Base-by-base conservation (phyloP, 2,329 filamentous ascomycete species). In the Paecilomyces formosus region DNA sequence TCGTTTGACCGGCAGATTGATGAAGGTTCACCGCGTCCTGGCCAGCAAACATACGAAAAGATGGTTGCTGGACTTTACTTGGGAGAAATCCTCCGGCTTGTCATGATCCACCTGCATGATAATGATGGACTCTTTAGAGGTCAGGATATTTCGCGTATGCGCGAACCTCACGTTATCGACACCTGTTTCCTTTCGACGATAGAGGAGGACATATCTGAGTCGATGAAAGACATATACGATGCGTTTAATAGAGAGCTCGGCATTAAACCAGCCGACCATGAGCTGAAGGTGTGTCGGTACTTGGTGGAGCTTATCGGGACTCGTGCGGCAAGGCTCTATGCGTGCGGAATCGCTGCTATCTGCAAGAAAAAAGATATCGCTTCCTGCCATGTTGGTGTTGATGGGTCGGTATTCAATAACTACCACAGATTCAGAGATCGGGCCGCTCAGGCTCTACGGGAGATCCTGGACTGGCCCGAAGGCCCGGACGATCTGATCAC, bases 351-450 rank as follows among this genome's bases (percentile, higher is more conserved):
- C 59, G 91, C 93, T n/a, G 94, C 92, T 58, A 95, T 97, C 69
- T 90, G 88, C 82, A 95, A 88, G 80, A 97, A 97, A 85, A 96
- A 96, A 82, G 82, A 83, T 62, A 90, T 91, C 74, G 77, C 87
- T 67, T 82, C 83, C 30, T 95, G 90, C 77, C 92, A 96, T 74
- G 92, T 97, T 30, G 93, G 93, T 64, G 93, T 94, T 56, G 93
- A 97, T 71, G 94, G 94, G 21, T 94, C 90, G 11, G 92, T 97
- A 53, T 97, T 97, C 79, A 96, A 95, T 83, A 96, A 96, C 74
- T 97, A 97, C 77, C 90, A 92, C n/a, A 88, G 95, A 77, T 97
- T 97, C 83, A 95, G 96, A 81, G 83, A 86, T 58, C 87, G 92
- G 57, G 91, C 91, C 56, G 91, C 92, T 12, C 82, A 87, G 72